These are phyloP conservation scores for Ogataea pilisensis DNA, from an alignment of 805 yeast genomes.

Conservation along the genomic window DNA sequence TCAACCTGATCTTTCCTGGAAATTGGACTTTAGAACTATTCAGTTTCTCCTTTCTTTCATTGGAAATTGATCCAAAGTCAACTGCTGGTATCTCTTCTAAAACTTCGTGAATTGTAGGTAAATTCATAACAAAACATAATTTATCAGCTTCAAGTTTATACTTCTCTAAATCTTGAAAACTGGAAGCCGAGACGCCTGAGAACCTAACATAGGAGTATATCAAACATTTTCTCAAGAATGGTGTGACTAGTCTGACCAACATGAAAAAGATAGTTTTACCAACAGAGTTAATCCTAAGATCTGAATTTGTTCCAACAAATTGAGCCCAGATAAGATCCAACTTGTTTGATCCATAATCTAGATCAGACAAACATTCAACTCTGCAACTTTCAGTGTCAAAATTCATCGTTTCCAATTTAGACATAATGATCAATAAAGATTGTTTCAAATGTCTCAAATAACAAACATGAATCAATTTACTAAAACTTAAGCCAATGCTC, in stretches of 20 bases:
- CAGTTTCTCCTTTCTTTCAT: constrained; percentile 9
- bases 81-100: constrained; percentile 9
- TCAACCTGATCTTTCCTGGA: constrained; percentile 61
- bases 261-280: constrained; percentile 46
- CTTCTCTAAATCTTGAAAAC: constrained; percentile 19
- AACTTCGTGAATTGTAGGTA: constrained; percentile 37
- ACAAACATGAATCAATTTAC: constrained; percentile 45
- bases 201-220: constrained; percentile 52
- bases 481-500: constrained; percentile 40
- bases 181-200: constrained; percentile 38
- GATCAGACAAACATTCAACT: constrained; percentile 12
- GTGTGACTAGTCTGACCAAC: constrained; percentile 53
- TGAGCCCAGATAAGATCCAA: constrained; percentile 13
- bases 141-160: constrained; percentile 48
- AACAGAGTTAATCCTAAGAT: constrained; percentile 17
- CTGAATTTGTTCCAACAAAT: constrained; percentile 26
- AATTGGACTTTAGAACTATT: constrained; percentile 39
- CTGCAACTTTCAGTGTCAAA: constrained; percentile 5
- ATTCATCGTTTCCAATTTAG: constrained; percentile 8
- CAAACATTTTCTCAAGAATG: constrained; percentile 61
- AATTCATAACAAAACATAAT: constrained; percentile 44
- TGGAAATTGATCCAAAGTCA: constrained; percentile 10
- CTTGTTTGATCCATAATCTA: constrained; percentile 9
- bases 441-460: constrained; percentile 53
- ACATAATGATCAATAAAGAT: constrained; percentile 26